Conservation (phyloP, 31 red algal genomes). For the Asparagopsis taxiformis region DNA sequence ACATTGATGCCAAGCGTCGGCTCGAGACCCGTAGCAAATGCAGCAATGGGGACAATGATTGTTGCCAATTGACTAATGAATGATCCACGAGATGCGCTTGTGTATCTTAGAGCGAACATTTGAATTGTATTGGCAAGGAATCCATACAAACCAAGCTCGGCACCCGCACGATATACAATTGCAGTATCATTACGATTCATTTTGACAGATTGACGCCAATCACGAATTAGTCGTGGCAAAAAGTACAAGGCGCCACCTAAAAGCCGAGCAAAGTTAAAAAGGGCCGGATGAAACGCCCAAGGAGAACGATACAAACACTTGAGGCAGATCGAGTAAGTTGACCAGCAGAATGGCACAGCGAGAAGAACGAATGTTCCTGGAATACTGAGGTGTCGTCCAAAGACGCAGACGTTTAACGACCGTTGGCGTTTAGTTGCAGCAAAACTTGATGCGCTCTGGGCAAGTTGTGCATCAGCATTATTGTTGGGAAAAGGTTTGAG, state of each 20-base stretch:
- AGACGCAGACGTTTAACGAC: too few species aligned
- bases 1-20: slow-evolving; percentile 8
- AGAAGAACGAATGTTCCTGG: slow-evolving; percentile 53
- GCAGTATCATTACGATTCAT: not conserved
- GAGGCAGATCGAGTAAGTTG: slow-evolving; percentile 56
- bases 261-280: slow-evolving; percentile 86
- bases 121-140: slow-evolving; percentile 75
- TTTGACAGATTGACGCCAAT: not conserved
- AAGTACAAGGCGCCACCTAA: slow-evolving; percentile 18
- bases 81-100: slow-evolving; percentile 71
- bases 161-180: slow-evolving; percentile 24
- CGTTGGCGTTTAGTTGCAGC: too few species aligned
- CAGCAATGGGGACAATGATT: slow-evolving; percentile 75
- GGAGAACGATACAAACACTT: slow-evolving; percentile 50
- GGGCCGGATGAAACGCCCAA: slow-evolving; percentile 54
- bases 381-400: too few species aligned
- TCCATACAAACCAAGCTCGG: slow-evolving; percentile 79
- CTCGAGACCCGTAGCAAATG: slow-evolving; percentile 43
- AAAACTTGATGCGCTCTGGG: too few species aligned
- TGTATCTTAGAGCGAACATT: slow-evolving; percentile 64
- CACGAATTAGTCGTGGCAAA: slow-evolving; percentile 25
- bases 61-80: slow-evolving; percentile 86
- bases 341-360: slow-evolving; percentile 64
- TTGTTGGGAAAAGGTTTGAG: too few species aligned
- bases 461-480: too few species aligned